These are phyloP conservation scores for Castanospermum australe DNA, from an alignment of 306 rosid species.

Conservation along the genomic window DNA sequence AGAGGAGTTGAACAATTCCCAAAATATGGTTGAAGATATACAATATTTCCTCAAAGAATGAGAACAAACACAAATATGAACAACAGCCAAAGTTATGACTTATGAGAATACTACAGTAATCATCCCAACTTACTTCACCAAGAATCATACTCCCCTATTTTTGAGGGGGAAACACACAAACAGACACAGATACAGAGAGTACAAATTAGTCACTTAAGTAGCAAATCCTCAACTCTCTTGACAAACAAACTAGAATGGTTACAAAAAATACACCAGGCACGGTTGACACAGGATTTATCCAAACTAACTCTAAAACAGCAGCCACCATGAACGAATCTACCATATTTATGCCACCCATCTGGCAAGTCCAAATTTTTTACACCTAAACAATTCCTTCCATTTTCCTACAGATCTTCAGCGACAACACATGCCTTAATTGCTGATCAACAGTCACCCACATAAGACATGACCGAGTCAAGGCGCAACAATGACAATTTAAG, in stretches of 20 bases:
- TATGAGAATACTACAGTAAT: not conserved
- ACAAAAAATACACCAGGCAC: not conserved
- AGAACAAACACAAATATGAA: not conserved
- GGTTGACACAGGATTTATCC: not conserved
- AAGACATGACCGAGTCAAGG: not conserved
- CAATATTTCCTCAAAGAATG: not conserved
- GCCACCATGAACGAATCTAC: not conserved
- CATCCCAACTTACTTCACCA: conserved; percentile 5
- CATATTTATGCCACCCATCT: conserved; percentile 14
- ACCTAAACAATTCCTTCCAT: not conserved
- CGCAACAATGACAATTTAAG: not conserved
- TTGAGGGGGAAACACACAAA: not conserved
- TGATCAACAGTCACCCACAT: not conserved
- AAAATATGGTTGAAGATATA: not conserved
- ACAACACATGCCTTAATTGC: not conserved
- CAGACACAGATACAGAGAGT: not conserved
- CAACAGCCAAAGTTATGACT: not conserved
- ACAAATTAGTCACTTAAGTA: not conserved
- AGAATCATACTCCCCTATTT: not conserved
- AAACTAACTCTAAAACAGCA: not conserved
- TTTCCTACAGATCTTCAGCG: conserved; percentile 21
- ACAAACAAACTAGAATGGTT: not conserved
- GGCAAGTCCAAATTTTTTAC: not conserved
- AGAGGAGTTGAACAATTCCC: not conserved
- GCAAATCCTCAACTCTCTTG: not conserved